Evolutionary conservation across 768 basidiomycete genomes (phyloP), one percentile per base, ranked within the genome.

Genomic region (Trametes villosa): DNA sequence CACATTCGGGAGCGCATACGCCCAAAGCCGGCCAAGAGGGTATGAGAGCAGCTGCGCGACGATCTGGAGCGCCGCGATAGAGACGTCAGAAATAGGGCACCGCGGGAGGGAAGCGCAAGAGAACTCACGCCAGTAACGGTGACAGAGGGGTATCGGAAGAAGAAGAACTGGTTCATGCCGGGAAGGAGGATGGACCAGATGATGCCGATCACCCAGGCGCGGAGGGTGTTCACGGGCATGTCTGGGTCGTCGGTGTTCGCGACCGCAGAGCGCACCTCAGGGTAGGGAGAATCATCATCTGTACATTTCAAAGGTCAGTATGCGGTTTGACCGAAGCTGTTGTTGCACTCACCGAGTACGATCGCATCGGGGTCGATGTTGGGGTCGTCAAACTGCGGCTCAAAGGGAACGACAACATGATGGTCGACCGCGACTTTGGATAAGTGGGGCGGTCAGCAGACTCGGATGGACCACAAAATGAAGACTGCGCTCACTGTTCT

Each of bases 81-180:
- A 38, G 26, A 57, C 33, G 41, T 33, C 36, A 33, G 31, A 30
- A 1, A 46, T 24, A 50, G 55, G 54, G 27, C 27, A 13, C 22
- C 24, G 36, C 56, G 42, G 38, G 24, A 49, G 41, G 22, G 9
- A 11, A 24, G 9, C 24, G 46, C 22, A 26, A 6, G 22, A 34
- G 24, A 12, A 68, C 71, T 24, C 30, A 74, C 74, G 20, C 63
- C 62, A 12, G 58, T 59, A 59, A 81, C 56, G 9, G n/a, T 18
- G 44, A 77, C 71, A 11, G 76, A 72, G 4, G 88, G 89, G 67
- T 83, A 89, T 31, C 89, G 83, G 63, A 90, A 83, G 71, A 82
- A 87, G 72, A 91, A 89, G 74, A 89, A 91, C 67, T 90, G 89
- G 72, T 91, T 91, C 78, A 91, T 78, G 40, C 89, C 87, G 0